Conservation (phyloP, 1,284 basidiomycete species). For the Austropuccinia psidii region DNA sequence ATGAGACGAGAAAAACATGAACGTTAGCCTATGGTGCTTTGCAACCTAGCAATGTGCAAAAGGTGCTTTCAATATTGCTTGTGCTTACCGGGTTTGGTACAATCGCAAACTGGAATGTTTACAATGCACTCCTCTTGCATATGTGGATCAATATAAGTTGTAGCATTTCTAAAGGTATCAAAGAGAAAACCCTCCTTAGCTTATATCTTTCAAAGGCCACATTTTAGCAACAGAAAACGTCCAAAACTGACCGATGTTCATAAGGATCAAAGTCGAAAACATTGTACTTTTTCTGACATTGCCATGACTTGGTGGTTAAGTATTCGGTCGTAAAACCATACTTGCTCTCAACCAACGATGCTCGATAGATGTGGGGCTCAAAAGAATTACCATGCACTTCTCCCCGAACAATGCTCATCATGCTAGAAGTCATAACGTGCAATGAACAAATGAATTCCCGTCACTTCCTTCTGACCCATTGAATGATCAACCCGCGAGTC, state of each 20-base stretch:
- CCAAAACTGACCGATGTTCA: slow-evolving; percentile 4
- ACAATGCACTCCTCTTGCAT: slow-evolving; percentile 14
- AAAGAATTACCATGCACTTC: neutral
- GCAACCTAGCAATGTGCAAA: neutral
- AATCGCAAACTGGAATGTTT: slow-evolving; percentile 32
- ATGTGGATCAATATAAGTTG: neutral
- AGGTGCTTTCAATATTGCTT: neutral
- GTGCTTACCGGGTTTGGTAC: slow-evolving; percentile 15
- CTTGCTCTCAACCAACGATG: slow-evolving; percentile 9
- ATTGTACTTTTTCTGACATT: slow-evolving; percentile 30
- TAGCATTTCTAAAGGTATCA: slow-evolving; percentile 8
- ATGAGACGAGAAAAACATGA: neutral
- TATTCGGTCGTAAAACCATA: slow-evolving; percentile 35
- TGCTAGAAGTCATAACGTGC: neutral
- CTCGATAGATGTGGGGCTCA: slow-evolving; percentile 2
- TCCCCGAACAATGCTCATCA: slow-evolving; percentile 32
- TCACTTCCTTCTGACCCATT: neutral
- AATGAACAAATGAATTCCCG: too few relatives aligned
- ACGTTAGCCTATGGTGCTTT: neutral
- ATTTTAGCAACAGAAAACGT: too few relatives aligned
- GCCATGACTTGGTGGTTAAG: slow-evolving; percentile 31
- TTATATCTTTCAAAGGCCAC: neutral
- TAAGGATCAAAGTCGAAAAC: slow-evolving; percentile 31
- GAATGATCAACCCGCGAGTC: neutral
- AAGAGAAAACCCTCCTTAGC: neutral